A percentile compares a stretch with the other conserved stretches of the same genome.
phyloP scores from a whole-genome alignment of 495 filamentous ascomycete genomes.

The Parathielavia hyrcaniae region DNA sequence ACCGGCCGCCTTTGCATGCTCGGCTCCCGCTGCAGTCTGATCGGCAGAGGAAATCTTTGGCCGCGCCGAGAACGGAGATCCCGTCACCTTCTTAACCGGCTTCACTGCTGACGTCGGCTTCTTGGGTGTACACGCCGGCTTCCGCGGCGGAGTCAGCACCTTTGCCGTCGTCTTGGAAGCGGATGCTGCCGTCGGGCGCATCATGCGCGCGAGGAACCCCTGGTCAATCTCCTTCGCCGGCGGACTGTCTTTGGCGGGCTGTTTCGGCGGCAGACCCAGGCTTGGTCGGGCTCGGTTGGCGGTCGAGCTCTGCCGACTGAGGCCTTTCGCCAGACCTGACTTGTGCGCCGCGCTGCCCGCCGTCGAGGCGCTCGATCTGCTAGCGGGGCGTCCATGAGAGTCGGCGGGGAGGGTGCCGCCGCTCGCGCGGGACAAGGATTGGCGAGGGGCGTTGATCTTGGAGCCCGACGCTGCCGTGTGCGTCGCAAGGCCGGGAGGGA shows the following conservation, averaged over 20 bases:
- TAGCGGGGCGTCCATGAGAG: constrained; percentile 38
- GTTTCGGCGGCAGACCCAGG: constrained; percentile 46
- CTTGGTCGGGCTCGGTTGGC: constrained; percentile 43
- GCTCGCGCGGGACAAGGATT: constrained; percentile 37
- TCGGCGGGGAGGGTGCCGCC: constrained; percentile 27
- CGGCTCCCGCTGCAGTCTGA: constrained; percentile 14
- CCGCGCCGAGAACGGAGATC: neutral
- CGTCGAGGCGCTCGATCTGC: constrained; percentile 40
- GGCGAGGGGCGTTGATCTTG: constrained; percentile 41
- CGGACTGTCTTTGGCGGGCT: constrained; percentile 37
- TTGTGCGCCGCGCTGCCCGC: constrained; percentile 20
- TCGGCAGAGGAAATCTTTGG: constrained; percentile 15
- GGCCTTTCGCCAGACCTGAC: constrained; percentile 18
- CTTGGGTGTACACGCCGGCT: constrained; percentile 18
- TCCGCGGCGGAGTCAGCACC: constrained; percentile 41
- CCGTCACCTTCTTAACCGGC: constrained; percentile 30
- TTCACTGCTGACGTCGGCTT: constrained; percentile 20
- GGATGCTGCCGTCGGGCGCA: constrained; percentile 77
- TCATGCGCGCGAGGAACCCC: constrained; percentile 84
- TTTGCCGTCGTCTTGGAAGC: constrained; percentile 73
- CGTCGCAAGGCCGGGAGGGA: constrained; percentile 56
- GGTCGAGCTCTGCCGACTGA: constrained; percentile 41
- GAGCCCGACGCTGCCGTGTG: constrained; percentile 57
- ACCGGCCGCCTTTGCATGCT: constrained; percentile 27
- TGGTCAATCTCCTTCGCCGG: constrained; percentile 52